A percentile compares a stretch with the other conserved stretches of the same genome.
Conservation (phyloP, 148 eudicot genomes). For the Camellia japonica region DNA sequence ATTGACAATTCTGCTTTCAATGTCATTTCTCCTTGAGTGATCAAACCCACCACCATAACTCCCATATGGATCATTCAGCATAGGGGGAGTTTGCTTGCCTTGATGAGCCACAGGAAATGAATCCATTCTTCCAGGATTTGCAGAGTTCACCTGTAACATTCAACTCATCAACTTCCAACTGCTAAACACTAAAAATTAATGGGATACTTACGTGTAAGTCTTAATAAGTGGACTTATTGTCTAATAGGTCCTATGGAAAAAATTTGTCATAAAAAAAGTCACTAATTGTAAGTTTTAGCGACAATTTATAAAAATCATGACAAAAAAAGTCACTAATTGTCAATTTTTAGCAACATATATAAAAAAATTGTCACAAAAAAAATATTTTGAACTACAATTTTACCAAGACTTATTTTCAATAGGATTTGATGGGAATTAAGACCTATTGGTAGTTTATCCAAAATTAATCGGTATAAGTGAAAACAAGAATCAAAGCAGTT, state of each 20-base stretch:
- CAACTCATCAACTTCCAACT: constrained; percentile 4
- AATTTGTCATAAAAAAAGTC: too few species aligned
- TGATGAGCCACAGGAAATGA: constrained; percentile 13
- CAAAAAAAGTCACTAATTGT: too few species aligned
- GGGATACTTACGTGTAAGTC: too few species aligned
- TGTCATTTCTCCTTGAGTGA: not conserved
- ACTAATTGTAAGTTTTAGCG: too few species aligned
- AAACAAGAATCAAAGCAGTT: not conserved
- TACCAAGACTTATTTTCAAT: too few species aligned
- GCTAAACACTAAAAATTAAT: not conserved
- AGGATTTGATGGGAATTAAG: too few species aligned
- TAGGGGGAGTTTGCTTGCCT: not conserved
- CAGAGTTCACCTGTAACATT: constrained; percentile 22
- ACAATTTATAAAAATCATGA: too few species aligned
- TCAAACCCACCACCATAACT: constrained; percentile 7
- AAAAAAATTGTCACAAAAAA: not conserved
- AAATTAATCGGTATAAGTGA: not conserved
- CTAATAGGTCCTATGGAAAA: too few species aligned
- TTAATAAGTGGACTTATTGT: too few species aligned
- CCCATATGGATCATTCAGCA: not conserved
- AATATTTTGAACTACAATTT: too few species aligned
- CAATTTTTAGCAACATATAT: too few species aligned
- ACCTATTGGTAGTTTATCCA: not conserved
- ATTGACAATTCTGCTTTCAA: not conserved
- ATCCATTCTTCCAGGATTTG: constrained; percentile 15